Base-by-base conservation (phyloP, 768 basidiomycete species). In the Leucocoprinus sp. region DNA sequence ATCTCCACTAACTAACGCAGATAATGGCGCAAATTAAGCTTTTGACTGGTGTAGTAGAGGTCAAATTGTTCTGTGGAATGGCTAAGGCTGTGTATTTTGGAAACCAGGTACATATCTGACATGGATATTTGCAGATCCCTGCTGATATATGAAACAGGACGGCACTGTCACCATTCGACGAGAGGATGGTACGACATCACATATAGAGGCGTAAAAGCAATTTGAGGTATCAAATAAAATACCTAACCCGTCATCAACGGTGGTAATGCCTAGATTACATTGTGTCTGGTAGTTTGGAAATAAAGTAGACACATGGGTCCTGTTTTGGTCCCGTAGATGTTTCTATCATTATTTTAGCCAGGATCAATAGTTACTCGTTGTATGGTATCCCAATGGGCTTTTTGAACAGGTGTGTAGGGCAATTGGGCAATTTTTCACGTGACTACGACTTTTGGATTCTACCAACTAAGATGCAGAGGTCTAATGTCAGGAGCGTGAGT, bases 11-110 rank as follows among this genome's bases (percentile, higher is more conserved):
- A 23, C 37, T 8, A 19, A 22, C 42, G 6, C 58, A 93, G 88
- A 71, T 97, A 14, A 67, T 95, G 67, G 62, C 69, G 12, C 70
- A 74, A 50, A 84, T 98, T 58, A 98, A 97, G 70, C 78, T 95
- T 75, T 72, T 98, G 49, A 98, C 95, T 2, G 96, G 96, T 37
- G 91, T 97, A 18, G 90, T 98, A n/a, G 96, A 99, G 63, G 96
- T 97, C 26, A 96, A 96, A 0, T 64, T 99, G n/a, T 98, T 99
- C 68, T 93, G 90, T 59, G 71, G 80, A 43, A 83, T 96, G 74
- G 93, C 87, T 4, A 78, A 82, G 59, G 93, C 93, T 0, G 95
- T 93, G n/a, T 98, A 97, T 69, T 99, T 98, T 63, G 90, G 90
- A 15, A 92, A 92, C 53, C 70, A 78, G 66, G 88, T 86, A 35